Percentiles rank a stretch among this genome's conserved stretches.
Conservation (phyloP, 1,284 basidiomycete genomes). For the Wolfiporia cocos region DNA sequence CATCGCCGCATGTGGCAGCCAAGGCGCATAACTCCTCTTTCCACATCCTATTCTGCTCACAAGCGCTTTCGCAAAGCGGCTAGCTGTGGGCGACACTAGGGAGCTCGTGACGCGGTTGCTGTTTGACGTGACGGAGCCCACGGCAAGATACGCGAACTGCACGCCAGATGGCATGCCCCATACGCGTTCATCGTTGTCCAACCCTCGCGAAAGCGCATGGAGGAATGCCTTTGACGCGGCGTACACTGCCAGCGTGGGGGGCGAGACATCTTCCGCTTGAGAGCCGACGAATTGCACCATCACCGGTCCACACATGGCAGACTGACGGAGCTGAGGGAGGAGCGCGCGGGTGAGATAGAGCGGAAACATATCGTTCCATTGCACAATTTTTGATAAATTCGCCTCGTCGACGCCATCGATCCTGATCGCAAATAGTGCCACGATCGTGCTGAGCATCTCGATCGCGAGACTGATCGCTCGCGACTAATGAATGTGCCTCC, state of each 20-base stretch:
- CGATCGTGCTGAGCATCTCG: not conserved
- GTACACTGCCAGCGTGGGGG: constrained; percentile 19
- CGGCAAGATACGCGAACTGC: constrained; percentile 17
- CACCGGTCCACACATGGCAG: constrained; percentile 16
- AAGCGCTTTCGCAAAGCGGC: constrained; percentile 13
- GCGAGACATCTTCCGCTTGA: constrained; percentile 13
- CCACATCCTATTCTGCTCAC: constrained; percentile 6
- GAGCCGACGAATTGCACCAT: constrained; percentile 22
- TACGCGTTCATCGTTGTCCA: constrained; percentile 21
- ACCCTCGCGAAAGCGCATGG: constrained; percentile 15
- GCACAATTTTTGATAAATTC: constrained; percentile 11
- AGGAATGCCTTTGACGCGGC: constrained; percentile 21
- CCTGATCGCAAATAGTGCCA: constrained; percentile 9
- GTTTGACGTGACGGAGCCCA: constrained; percentile 17
- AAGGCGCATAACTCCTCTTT: not conserved
- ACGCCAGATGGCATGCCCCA: constrained; percentile 16
- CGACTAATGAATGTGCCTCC: constrained; percentile 9
- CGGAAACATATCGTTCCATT: constrained; percentile 21
- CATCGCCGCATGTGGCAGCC: not conserved
- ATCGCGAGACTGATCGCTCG: constrained; percentile 9
- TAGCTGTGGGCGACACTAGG: constrained; percentile 14
- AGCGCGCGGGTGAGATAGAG: constrained; percentile 22
- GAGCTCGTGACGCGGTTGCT: constrained; percentile 6
- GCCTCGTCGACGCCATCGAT: constrained; percentile 17
- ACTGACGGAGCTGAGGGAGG: constrained; percentile 20